These are phyloP conservation scores for Heimioporus sp. DNA, from an alignment of 768 basidiomycete genomes.

Conservation along the genomic window DNA sequence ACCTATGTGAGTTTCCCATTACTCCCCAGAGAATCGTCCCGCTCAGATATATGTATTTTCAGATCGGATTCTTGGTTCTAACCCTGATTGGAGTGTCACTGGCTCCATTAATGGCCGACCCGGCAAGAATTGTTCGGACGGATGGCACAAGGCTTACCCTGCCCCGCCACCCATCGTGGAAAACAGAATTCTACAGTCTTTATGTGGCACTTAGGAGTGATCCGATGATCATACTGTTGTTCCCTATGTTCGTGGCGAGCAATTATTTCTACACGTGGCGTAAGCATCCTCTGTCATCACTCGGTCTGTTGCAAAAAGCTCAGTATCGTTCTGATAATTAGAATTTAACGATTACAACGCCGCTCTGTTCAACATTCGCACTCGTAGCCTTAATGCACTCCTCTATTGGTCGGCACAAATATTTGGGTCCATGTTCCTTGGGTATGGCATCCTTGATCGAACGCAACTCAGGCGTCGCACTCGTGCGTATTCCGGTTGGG, in stretches of 20 bases:
- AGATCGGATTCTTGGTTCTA: slow-evolving; percentile 77
- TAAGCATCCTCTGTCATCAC: slow-evolving; percentile 32
- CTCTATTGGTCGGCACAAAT: slow-evolving; percentile 83
- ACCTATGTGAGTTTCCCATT: slow-evolving; percentile 58
- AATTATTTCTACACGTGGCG: slow-evolving; percentile 91
- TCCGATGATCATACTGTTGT: slow-evolving; percentile 68
- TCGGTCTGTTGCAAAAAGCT: background rate
- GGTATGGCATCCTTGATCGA: slow-evolving; percentile 59
- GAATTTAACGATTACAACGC: slow-evolving; percentile 81
- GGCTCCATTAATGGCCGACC: slow-evolving; percentile 70
- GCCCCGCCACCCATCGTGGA: slow-evolving; percentile 74
- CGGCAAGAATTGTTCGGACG: slow-evolving; percentile 67
- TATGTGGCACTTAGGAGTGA: slow-evolving; percentile 68
- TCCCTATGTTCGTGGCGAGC: slow-evolving; percentile 84
- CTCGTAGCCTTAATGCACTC: slow-evolving; percentile 72
- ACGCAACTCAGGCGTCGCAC: slow-evolving; percentile 53
- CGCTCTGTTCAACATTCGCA: slow-evolving; percentile 78
- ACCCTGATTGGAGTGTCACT: slow-evolving; percentile 66
- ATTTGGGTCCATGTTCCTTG: slow-evolving; percentile 69
- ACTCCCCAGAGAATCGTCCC: background rate
- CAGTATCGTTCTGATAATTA: slow-evolving; percentile 28
- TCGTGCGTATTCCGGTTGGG: slow-evolving; percentile 73
- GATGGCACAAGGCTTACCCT: slow-evolving; percentile 69
- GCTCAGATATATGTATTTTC: background rate
- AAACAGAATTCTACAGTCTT: slow-evolving; percentile 66